Evolutionary conservation across 2,329 filamentous ascomycete species (phyloP).

Genomic region (Phaeosphaeria sp.): DNA sequence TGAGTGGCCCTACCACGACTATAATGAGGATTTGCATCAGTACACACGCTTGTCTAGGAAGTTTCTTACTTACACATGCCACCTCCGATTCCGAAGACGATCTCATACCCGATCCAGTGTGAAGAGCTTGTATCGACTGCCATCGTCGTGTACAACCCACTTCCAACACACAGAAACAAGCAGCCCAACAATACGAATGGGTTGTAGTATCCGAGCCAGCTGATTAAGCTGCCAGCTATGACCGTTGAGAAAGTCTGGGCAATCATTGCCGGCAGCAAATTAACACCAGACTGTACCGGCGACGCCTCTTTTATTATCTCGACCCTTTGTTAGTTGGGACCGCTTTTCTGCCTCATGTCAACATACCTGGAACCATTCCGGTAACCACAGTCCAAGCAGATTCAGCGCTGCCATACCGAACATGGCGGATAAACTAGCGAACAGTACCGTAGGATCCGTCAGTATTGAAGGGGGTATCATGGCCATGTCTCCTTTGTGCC

Average conservation of each 20-base stretch:
- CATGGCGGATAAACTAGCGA: constrained; percentile 36
- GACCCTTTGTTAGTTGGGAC: neutral
- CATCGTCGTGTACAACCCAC: constrained; percentile 26
- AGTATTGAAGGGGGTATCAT: constrained; percentile 50
- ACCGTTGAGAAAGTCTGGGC: constrained; percentile 46
- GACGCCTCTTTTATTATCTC: constrained; percentile 17
- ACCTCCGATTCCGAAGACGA: constrained; percentile 42
- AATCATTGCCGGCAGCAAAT: constrained; percentile 41
- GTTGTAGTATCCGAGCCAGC: constrained; percentile 38
- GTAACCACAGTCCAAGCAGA: constrained; percentile 38
- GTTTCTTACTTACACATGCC: constrained; percentile 32
- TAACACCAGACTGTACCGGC: constrained; percentile 23
- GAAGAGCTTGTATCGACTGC: constrained; percentile 15
- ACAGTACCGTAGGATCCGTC: constrained; percentile 39
- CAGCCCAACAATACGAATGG: constrained; percentile 43
- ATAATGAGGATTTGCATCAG: too few relatives aligned
- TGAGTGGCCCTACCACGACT: constrained; percentile 46
- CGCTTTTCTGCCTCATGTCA: neutral
- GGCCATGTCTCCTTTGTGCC: constrained; percentile 37
- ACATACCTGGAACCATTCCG: constrained; percentile 26
- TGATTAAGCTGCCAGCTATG: constrained; percentile 39
- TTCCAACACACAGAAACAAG: constrained; percentile 36
- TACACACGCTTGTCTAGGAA: too few relatives aligned
- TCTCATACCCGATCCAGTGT: constrained; percentile 40
- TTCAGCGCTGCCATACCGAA: constrained; percentile 46